Base-by-base conservation (phyloP, 495 filamentous ascomycete genomes). In the Amorphotheca resinae region DNA sequence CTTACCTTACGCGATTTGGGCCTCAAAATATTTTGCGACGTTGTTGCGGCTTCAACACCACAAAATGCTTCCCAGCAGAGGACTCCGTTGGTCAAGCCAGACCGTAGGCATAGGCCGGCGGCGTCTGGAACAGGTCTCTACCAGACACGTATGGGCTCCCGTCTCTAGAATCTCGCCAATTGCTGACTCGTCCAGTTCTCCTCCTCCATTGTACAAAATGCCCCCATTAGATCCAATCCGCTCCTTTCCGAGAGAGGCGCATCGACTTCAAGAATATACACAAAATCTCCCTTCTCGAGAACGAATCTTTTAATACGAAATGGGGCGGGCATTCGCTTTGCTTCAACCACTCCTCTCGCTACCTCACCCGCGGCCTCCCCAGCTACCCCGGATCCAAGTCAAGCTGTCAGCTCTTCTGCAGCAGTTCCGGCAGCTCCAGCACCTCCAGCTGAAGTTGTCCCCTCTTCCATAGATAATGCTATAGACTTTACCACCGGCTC, bases 41-140 rank as follows among this genome's bases (percentile, higher is more conserved):
- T 11, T 9, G n/a, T 2, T 16, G 39, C 33, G 22, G 23, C 15
- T 5, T 18, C 20, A 26, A 21, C 14, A 31, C 3, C 43, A 44
- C 53, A 64, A 48, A 42, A 75, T 75, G 72, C 58, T 74, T 48
- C 66, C 69, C 43, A 70, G 67, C 41, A 68, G 68, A 65, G 68
- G 68, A 43, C 48, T 72, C 28, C 53, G 63, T n/a, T 61, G 57
- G 52, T 59, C 65, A 21, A 55, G 46, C 51, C 62, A 64, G 42
- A 58, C 58, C 37, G 51, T 66, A 34, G 62, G 48, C 3, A 42
- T 50, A 42, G 48, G 48, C 33, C 42, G 51, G 3, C 58, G 49
- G 58, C 70, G 46, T 51, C 57, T 53, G 57, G 57, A 60, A 36
- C 39, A 8, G 26, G 46, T 46, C 34, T 54, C 42, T 42, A 35